Conservation (phyloP, 306 rosid species). For the Gleditsia sinensis region DNA sequence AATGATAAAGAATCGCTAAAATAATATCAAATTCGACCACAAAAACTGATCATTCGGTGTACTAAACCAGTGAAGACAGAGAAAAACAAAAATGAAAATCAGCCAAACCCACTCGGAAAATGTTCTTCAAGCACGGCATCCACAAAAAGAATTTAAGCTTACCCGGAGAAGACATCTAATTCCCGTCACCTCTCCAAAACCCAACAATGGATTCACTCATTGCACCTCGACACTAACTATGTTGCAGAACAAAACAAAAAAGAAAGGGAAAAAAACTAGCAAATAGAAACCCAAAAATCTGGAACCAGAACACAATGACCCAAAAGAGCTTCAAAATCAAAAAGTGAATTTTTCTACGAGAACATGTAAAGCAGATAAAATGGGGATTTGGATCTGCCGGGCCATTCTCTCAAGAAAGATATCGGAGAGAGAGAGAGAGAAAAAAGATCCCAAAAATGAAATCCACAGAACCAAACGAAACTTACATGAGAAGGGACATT, state of each 20-base stretch:
- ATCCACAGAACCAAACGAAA: constrained; percentile 49
- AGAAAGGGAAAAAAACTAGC: not conserved
- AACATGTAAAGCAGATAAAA: constrained; percentile 48
- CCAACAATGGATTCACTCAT: constrained; percentile 36
- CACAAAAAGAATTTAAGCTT: constrained; percentile 18
- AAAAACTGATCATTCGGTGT: not conserved
- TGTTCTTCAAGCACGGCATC: constrained; percentile 19
- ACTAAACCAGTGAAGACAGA: not conserved
- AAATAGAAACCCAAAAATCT: constrained; percentile 37
- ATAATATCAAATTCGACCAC: not conserved
- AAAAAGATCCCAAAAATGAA: constrained; percentile 44
- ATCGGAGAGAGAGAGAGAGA: constrained; percentile 51
- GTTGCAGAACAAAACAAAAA: constrained; percentile 12
- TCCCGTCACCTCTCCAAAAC: not conserved
- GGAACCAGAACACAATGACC: constrained; percentile 31
- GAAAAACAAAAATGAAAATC: not conserved
- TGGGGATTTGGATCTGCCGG: constrained; percentile 70
- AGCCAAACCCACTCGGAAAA: constrained; percentile 1
- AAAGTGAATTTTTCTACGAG: constrained; percentile 35
- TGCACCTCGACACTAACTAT: constrained; percentile 21
- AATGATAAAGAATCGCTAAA: constrained; percentile 6
- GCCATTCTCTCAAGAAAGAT: constrained; percentile 69
- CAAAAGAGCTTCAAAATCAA: constrained; percentile 41
- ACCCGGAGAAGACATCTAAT: constrained; percentile 21
- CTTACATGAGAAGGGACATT: constrained; percentile 66